These are phyloP conservation scores for Puccinia horiana DNA, from an alignment of 1,284 basidiomycete species.

Conservation along the genomic window DNA sequence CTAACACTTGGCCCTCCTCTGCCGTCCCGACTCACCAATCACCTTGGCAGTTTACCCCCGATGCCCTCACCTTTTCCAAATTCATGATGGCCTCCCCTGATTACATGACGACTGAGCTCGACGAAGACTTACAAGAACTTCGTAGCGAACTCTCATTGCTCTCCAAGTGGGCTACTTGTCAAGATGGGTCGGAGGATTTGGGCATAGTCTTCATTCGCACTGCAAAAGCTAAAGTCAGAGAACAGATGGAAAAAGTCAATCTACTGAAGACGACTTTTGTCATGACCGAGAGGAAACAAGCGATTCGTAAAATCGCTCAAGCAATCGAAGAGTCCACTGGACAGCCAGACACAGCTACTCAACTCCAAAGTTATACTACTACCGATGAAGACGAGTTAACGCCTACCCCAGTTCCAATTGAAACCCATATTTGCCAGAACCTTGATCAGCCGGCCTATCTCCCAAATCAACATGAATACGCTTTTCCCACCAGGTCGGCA, in stretches of 20 bases:
- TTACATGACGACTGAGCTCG: conserved; percentile 74
- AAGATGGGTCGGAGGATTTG: conserved; percentile 57
- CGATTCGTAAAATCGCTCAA: conserved; percentile 67
- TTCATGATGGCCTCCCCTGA: conserved; percentile 94
- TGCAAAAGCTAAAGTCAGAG: conserved; percentile 72
- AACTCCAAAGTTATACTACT: conserved; percentile 45
- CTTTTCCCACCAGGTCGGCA: conserved; percentile 47
- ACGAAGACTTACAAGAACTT: conserved; percentile 73
- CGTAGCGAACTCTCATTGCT: conserved; percentile 69
- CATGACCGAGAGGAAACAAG: conserved; percentile 62
- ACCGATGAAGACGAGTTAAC: conserved; percentile 54
- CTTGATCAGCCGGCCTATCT: conserved; percentile 45
- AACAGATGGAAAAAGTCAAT: conserved; percentile 74
- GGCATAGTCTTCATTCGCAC: conserved; percentile 78
- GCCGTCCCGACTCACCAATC: conserved; percentile 84
- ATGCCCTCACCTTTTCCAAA: conserved; percentile 82
- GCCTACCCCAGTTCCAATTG: conserved; percentile 49
- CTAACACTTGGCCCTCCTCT: conserved; percentile 88
- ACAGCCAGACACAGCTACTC: conserved; percentile 47
- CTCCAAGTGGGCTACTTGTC: conserved; percentile 52
- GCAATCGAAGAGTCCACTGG: conserved; percentile 52
- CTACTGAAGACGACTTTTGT: conserved; percentile 68
- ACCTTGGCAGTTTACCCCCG: conserved; percentile 92
- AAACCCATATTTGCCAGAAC: conserved; percentile 37
- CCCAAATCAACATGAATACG: conserved; percentile 21